Conservation (phyloP, 148 eudicot species). For the Arbutus unedo region DNA sequence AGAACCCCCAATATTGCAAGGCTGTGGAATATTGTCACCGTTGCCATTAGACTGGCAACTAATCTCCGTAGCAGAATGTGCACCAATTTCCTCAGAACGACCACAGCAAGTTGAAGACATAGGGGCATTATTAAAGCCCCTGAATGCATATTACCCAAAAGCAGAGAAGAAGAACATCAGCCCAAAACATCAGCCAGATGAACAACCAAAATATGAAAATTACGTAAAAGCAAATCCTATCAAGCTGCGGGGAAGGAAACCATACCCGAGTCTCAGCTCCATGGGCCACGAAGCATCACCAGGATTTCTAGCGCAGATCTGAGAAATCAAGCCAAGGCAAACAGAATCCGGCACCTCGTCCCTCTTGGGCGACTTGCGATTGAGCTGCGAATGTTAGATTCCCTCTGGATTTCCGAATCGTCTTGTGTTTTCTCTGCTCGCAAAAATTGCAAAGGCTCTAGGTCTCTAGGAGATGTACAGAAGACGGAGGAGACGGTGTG, state of each 20-base stretch:
- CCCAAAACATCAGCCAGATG: not conserved
- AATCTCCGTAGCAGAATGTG: conserved; percentile 36
- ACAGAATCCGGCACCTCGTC: conserved; percentile 22
- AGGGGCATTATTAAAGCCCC: conserved; percentile 9
- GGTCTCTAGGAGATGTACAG: too few relatives aligned
- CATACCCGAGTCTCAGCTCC: conserved; percentile 18
- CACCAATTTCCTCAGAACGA: conserved; percentile 24
- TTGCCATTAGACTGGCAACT: conserved; percentile 47
- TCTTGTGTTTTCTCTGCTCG: too few relatives aligned
- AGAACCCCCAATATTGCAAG: conserved; percentile 29
- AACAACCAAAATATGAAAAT: not conserved
- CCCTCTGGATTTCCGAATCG: too few relatives aligned
- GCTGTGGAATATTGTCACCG: conserved; percentile 29
- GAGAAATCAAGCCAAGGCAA: conserved; percentile 1
- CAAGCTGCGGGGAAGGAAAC: not conserved
- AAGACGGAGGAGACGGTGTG: too few relatives aligned
- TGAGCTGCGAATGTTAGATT: too few relatives aligned
- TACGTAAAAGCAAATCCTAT: not conserved
- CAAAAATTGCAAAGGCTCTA: too few relatives aligned
- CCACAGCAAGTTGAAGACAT: conserved; percentile 34
- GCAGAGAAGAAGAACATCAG: not conserved
- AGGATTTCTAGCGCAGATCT: conserved; percentile 12
- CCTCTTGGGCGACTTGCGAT: conserved; percentile 16
- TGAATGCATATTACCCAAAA: not conserved
- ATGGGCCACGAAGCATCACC: conserved; percentile 11